Base-by-base conservation (phyloP, 345 rosid species). In the Bruguiera gymnorhiza region DNA sequence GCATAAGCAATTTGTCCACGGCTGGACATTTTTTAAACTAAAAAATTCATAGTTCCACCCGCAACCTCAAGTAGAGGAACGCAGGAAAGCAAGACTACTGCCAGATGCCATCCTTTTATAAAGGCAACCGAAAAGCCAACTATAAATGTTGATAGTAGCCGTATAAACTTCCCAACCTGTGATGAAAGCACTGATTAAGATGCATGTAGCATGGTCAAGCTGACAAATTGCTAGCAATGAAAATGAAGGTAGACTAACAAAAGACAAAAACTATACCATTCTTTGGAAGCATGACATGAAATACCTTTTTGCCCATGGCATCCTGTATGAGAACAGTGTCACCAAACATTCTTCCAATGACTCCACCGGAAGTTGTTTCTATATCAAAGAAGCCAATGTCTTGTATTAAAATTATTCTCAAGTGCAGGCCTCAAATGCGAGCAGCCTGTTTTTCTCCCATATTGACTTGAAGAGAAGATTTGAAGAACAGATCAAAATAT, bases 321-420 rank as follows among this genome's bases (percentile, higher is more conserved):
- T 93, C 95, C 79, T 93, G 95, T 75, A 93, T 86, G 71, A 90
- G 84, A 66, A 90, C 81, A 6, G 98, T 93, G 67, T 93, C 98
- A 15, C 95, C 97, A 0, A 95, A 90, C 30, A 29, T 29, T 29
- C 30, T 29, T 29, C 30, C 30, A 29, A 29, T 1, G 30, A 29
- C 30, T 29, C 3, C 30, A 29, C 30, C 30, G 0, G 97, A 87
- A 19, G 82, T 82, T 16, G 97, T 89, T 64, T 93, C 93, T 2
- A 89, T 87, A 74, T 93, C 98, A 30, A 90, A 93, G 83, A 75
- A 93, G 23, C 83, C 85, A 48, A 93, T 83, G 63, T 93, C 98
- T 78, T 93, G 98, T 73, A 91, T 82, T 74, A 93, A 69, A 78
- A 93, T 90, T 11, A 96, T 85, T 73, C 88, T 86, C 66, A 93